Percentiles rank a stretch among this genome's conserved stretches.
These are phyloP conservation scores for Elsinoe batatas DNA, from an alignment of 2,329 filamentous ascomycete genomes.

Conservation along the genomic window DNA sequence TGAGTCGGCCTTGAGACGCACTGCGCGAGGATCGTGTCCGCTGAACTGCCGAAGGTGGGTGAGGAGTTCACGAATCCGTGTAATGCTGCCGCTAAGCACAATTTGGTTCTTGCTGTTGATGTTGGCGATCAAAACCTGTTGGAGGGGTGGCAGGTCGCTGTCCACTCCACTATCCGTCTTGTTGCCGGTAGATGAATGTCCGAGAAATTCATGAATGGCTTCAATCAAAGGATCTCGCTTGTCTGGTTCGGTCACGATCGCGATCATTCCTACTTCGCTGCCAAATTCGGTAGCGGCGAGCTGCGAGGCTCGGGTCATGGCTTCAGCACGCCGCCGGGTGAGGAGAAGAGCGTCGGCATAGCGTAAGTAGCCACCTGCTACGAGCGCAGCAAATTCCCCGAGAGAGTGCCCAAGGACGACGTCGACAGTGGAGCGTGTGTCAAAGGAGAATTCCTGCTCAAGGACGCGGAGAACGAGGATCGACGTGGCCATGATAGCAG, in stretches of 20 bases:
- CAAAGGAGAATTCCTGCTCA: constrained; percentile 75
- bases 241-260: constrained; percentile 75
- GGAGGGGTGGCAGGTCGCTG: constrained; percentile 61
- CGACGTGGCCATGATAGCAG: constrained; percentile 91
- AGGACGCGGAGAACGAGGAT: constrained; percentile 81
- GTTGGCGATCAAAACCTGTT: constrained; percentile 85
- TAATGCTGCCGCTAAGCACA: constrained; percentile 79
- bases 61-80: constrained; percentile 68
- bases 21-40: constrained; percentile 81
- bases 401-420: constrained; percentile 83
- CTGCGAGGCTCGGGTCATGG: constrained; percentile 69
- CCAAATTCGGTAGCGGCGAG: constrained; percentile 57
- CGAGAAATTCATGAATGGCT: constrained; percentile 70
- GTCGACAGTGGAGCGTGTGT: constrained; percentile 59
- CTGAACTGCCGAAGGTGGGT: constrained; percentile 81
- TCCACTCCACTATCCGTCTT: constrained; percentile 52
- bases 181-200: constrained; percentile 50
- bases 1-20: constrained; percentile 74
- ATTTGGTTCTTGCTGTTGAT: constrained; percentile 96
- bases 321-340: constrained; percentile 66
- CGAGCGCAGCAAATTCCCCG: constrained; percentile 85
- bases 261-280: constrained; percentile 89
- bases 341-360: constrained; percentile 71
- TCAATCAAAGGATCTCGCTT: constrained; percentile 60
- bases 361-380: constrained; percentile 68